phyloP scores from a whole-genome alignment of 83 land plant species.

The Picea abies region DNA sequence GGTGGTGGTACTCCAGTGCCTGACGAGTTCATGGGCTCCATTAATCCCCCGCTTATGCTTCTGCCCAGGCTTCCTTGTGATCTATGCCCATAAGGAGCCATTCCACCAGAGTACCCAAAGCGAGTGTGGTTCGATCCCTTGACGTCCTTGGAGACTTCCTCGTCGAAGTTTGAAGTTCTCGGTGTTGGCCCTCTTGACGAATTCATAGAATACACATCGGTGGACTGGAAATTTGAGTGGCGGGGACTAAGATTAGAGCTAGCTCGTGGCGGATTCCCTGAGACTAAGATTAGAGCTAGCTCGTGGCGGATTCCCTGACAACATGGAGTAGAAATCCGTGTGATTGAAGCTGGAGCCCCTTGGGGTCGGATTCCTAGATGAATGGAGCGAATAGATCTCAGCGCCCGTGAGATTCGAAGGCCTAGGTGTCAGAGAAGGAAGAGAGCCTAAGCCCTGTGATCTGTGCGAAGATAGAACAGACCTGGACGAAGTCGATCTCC shows the following conservation, averaged over 20 bases:
- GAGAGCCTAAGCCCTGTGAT: conserved; percentile 43
- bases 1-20: not conserved
- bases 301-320: conserved; percentile 24
- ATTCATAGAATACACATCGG: conserved; percentile 44
- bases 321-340: conserved; percentile 67
- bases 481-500: conserved; percentile 69
- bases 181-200: conserved; percentile 54
- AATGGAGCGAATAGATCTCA: conserved; percentile 82
- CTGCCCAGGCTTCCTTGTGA: conserved; percentile 23
- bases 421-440: conserved; percentile 60
- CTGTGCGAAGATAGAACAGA: conserved; percentile 55
- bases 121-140: conserved; percentile 14
- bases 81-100: conserved; percentile 6
- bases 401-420: conserved; percentile 81
- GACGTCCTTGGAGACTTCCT: conserved; percentile 29
- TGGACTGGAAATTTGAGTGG: conserved; percentile 20
- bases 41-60: conserved; percentile 50
- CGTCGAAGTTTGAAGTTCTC: conserved; percentile 55
- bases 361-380: conserved; percentile 80
- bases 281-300: conserved; percentile 14
- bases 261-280: conserved; percentile 16
- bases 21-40: conserved; percentile 20
- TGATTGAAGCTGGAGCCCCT: conserved; percentile 84
- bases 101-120: not conserved
- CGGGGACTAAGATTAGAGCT: conserved; percentile 17